Evolutionary conservation across 2,329 filamentous ascomycete genomes (phyloP), one percentile per base, ranked within the genome.

Genomic region (Aspergillus pseudonomiae): DNA sequence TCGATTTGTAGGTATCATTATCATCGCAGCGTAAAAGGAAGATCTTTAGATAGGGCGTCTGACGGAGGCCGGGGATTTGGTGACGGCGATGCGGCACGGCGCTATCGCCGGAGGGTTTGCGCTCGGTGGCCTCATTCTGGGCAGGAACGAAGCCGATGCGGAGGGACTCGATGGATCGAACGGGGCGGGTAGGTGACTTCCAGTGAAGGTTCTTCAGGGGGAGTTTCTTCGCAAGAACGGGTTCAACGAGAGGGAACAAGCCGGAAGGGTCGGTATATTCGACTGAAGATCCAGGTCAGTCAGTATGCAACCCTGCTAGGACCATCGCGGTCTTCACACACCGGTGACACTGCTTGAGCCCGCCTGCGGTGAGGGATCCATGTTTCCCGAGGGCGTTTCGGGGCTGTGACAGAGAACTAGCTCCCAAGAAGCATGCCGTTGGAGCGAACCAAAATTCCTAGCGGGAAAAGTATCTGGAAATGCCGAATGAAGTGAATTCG

Each of bases 191-290:
- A 65, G 96, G 92, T 16, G 95, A 97, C 78, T 98, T 96, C 95
- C 95, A 99, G 75, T 98, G 93, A 53, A 99, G 88, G 73, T 98
- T 96, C 67, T 89, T 91, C 43, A 99, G 84, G 39, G 95, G 95
- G 0, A 98, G 85, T 60, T 92, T 90, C 48, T 91, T 84, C 46
- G 91, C 84, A 63, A 99, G 84, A 63, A 94, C 89, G 3, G 92
- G 88, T 12, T 91, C 89, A 50, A 98, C 83, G 59, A 94, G 85
- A 63, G 92, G 89, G 80, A 94, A 98, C 67, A 98, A 86, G 73
- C 91, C 90, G 75, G 92, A 91, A 59, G 95, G 94, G 81, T 99
- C 95, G 81, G 91, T 93, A 81, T 97, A 99, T 84, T 98, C 94
- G 82, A 97, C 93, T 96, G 72, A 55, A 52, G 54, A 58, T 21